Conservation (phyloP, 1,284 basidiomycete genomes). For the Mycena sp. region DNA sequence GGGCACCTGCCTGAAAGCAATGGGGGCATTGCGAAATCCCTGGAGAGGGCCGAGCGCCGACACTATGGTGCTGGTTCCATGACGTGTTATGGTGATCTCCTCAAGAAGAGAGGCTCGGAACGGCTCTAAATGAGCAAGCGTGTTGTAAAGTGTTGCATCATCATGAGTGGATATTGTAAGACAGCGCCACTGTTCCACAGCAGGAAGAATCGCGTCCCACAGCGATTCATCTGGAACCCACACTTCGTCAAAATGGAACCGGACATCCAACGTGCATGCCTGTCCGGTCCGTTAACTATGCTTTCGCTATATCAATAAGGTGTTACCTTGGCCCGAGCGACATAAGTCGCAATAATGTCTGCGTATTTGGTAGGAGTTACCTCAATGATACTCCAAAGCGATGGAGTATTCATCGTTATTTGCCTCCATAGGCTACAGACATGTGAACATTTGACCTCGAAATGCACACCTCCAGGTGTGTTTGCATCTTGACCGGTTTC, state of each 20-base stretch:
- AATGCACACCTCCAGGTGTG: constrained; percentile 1
- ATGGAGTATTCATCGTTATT: constrained; percentile 3
- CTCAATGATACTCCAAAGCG: constrained; percentile 19
- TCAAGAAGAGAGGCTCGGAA: constrained; percentile 9
- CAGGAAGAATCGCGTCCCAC: constrained; percentile 17
- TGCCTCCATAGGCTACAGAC: constrained; percentile 8
- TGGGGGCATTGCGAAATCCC: constrained; percentile 2
- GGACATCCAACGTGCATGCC: constrained; percentile 7
- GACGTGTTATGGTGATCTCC: constrained; percentile 1
- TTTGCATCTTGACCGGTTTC: constrained; percentile 16
- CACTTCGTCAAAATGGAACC: constrained; percentile 13
- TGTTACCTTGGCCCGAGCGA: constrained; percentile 22
- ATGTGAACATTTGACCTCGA: constrained; percentile 15
- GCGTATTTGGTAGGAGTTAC: constrained; percentile 8
- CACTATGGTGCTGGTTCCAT: neutral
- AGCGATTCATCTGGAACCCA: constrained; percentile 19
- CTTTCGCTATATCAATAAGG: too few relatives aligned
- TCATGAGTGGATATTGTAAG: constrained; percentile 7
- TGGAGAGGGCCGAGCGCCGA: neutral
- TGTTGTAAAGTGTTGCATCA: constrained; percentile 8
- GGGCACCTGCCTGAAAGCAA: constrained; percentile 17
- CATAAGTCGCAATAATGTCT: neutral
- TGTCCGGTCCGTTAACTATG: neutral
- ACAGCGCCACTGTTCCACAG: constrained; percentile 18
- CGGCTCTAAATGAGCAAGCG: constrained; percentile 20